Conservation (phyloP, 1,284 basidiomycete species). For the Rhodotorula mucilaginosa region DNA sequence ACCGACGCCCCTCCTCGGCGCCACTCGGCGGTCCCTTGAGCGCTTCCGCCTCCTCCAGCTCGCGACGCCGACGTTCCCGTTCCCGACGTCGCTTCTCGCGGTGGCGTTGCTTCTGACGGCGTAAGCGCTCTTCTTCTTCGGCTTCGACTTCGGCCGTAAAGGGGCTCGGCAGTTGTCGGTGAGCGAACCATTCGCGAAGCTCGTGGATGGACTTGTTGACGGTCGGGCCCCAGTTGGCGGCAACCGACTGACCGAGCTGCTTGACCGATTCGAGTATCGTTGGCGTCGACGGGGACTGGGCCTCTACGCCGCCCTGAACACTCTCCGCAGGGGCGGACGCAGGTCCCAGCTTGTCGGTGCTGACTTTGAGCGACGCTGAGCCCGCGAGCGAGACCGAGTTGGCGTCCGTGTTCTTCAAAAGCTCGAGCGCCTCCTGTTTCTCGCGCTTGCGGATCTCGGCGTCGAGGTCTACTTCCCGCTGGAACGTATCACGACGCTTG, state of each 20-base stretch:
- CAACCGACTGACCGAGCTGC: constrained; percentile 22
- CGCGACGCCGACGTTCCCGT: background rate
- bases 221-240: constrained; percentile 11
- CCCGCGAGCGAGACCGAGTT: constrained; percentile 7
- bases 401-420: constrained; percentile 15
- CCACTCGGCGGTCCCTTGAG: background rate
- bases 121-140: constrained; percentile 9
- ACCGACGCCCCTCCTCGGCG: constrained; percentile 8
- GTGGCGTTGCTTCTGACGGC: background rate
- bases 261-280: constrained; percentile 19
- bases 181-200: constrained; percentile 17
- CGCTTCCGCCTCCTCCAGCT: background rate
- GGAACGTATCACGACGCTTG: constrained; percentile 27
- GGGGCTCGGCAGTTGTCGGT: background rate
- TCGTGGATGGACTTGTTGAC: constrained; percentile 12
- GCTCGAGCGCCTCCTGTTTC: constrained; percentile 11
- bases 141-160: constrained; percentile 6
- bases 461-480: constrained; percentile 17
- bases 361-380: constrained; percentile 4
- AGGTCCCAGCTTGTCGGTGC: background rate
- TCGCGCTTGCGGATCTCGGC: constrained; percentile 11
- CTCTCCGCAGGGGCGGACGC: background rate
- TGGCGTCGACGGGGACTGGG: constrained; percentile 9
- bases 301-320: background rate
- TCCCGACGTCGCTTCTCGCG: background rate